Percentiles rank a stretch among this genome's conserved stretches.
Evolutionary conservation across 2,329 filamentous ascomycete species (phyloP).

Genomic region (Arachnopeziza araneosa): DNA sequence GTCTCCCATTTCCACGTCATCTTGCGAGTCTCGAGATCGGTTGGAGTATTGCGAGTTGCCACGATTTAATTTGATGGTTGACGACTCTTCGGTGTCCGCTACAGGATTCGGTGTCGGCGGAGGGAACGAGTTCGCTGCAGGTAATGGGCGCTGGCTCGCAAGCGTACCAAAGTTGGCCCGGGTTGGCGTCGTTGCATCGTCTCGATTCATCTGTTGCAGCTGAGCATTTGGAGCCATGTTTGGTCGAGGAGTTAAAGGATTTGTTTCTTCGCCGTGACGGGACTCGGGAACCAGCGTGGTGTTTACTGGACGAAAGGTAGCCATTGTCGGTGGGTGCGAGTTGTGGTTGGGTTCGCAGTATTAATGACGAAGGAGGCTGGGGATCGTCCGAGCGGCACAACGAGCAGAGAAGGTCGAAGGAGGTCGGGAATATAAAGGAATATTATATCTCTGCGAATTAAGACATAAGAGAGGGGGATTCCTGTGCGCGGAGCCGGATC

Average conservation of each 20-base stretch:
- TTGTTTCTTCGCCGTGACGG: slow-evolving; percentile 42
- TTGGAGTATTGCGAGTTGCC: slow-evolving; percentile 56
- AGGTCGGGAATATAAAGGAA: slow-evolving; percentile 17
- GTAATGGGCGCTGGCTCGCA: slow-evolving; percentile 48
- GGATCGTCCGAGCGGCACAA: slow-evolving; percentile 9
- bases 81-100: slow-evolving; percentile 40
- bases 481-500: slow-evolving; percentile 9
- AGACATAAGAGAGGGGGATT: slow-evolving; percentile 18
- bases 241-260: slow-evolving; percentile 47
- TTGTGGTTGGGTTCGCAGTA: slow-evolving; percentile 7
- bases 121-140: slow-evolving; percentile 45
- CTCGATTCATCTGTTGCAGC: slow-evolving; percentile 34
- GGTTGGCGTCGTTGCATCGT: slow-evolving; percentile 58
- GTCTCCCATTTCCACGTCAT: slow-evolving; percentile 51
- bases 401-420: slow-evolving; percentile 12
- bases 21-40: slow-evolving; percentile 53
- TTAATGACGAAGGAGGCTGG: slow-evolving; percentile 23
- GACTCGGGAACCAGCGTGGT: slow-evolving; percentile 43
- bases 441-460: slow-evolving; percentile 20
- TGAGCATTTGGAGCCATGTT: slow-evolving; percentile 39
- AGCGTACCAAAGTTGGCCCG: slow-evolving; percentile 47
- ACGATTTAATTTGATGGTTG: slow-evolving; percentile 40
- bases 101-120: slow-evolving; percentile 34
- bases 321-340: slow-evolving; percentile 38
- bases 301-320: slow-evolving; percentile 57